Base-by-base conservation (phyloP, 352 stramenopile species). In the Blastocystis sp. region DNA sequence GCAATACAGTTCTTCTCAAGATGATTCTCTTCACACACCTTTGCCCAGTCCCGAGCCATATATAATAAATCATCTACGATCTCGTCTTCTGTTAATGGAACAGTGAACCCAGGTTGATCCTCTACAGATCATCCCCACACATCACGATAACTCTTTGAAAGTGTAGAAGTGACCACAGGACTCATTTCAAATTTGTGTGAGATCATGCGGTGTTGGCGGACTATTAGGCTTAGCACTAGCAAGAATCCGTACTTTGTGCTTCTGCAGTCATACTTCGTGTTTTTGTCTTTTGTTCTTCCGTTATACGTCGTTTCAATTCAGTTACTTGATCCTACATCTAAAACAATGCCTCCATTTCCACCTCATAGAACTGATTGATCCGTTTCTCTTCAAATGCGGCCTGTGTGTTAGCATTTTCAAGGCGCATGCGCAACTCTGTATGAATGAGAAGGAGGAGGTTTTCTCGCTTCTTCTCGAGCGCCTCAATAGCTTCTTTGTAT, bases 51-150 rank as follows among this genome's bases (percentile, higher is more conserved):
- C 3, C 40, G 27, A 22, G 73, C 73, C 73, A 84, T 84, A 19
- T 84, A 27, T 19, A 84, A 44, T n/a, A 84, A n/a, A 44, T 84
- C 73, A n/a, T 66, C 44, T 11, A 84, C 44, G 6, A 84, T 84
- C 51, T 68, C 73, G 1, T 66, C n/a, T 27, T 84, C 73, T n/a
- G 48, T 62, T 17, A 84, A 35, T 11, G n/a, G 51, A 24, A 84
- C 73, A n/a, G 73, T 68, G 9, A 84, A 60, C 11, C 22, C 51
- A 42, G 53, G 68, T 37, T 84, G 73, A 27, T 84, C 73, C 53
- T 84, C 73, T 84, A 69, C 1, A 13, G 13, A 33, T 84, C 35
- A 66, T 30, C 3, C 1, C 0, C 17, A 0, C 3, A 30, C 19
- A 7, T 17, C 5, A 40, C 13, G 40, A 5, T 17, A 13, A 84